phyloP scores from a whole-genome alignment of 257 asterid species.

The Rehmannia glutinosa region DNA sequence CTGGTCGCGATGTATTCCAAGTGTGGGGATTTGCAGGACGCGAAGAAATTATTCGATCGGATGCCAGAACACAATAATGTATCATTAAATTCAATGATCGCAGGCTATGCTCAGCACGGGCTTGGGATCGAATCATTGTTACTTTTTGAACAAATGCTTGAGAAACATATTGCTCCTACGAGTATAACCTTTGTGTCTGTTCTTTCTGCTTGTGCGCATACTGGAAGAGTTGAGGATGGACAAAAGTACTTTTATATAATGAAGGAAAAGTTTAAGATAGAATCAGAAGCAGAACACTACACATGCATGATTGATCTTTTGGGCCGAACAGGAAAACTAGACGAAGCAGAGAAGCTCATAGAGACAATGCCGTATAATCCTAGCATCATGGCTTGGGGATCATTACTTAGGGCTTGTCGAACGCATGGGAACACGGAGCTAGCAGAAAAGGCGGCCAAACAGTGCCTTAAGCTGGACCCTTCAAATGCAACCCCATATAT shows the following conservation, averaged over 20 bases:
- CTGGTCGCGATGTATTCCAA: slow-evolving; percentile 72
- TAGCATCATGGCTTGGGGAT: slow-evolving; percentile 55
- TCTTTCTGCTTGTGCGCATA: slow-evolving; percentile 71
- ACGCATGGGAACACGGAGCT: slow-evolving; percentile 49
- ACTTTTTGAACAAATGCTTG: slow-evolving; percentile 54
- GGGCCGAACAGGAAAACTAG: slow-evolving; percentile 67
- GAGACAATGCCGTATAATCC: slow-evolving; percentile 61
- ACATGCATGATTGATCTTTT: slow-evolving; percentile 73
- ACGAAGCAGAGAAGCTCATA: slow-evolving; percentile 54
- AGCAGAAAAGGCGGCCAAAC: slow-evolving; percentile 63
- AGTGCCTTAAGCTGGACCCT: slow-evolving; percentile 58
- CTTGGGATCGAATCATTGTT: slow-evolving; percentile 43
- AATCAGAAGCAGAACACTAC: slow-evolving; percentile 60
- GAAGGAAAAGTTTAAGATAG: slow-evolving; percentile 46
- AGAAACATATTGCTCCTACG: slow-evolving; percentile 37
- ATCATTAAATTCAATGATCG: slow-evolving; percentile 63
- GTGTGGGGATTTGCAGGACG: slow-evolving; percentile 62
- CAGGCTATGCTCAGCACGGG: slow-evolving; percentile 82
- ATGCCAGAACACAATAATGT: slow-evolving; percentile 60
- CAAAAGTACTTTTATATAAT: slow-evolving; percentile 45
- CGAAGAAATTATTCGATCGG: slow-evolving; percentile 45
- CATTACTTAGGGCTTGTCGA: slow-evolving; percentile 62
- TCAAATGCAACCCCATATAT: slow-evolving; percentile 65
- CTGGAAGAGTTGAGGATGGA: slow-evolving; percentile 73
- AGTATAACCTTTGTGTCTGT: slow-evolving; percentile 66